Base-by-base conservation (phyloP, 176 grass and related monocot genomes). In the Oryza glaberrima region DNA sequence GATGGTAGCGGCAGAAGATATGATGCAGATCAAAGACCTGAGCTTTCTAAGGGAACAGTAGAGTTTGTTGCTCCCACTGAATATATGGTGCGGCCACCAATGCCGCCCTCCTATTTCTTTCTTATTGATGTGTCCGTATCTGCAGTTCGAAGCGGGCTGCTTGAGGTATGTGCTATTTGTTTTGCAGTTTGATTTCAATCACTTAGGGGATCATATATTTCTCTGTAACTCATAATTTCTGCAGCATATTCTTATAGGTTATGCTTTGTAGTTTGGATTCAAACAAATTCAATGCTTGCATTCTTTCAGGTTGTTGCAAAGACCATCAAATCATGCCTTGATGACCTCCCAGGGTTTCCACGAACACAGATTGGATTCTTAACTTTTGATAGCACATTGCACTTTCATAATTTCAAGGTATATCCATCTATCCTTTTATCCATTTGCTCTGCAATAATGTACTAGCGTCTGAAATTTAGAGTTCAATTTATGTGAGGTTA, bases 321-420 rank as follows among this genome's bases (percentile, higher is more conserved):
- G 52, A 99, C 97, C 82, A 94, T 96, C 70, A 99, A 96, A 85
- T 94, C 97, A 79, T 94, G 90, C 65, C 97, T 96, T 69, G 82
- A 94, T 86, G 91, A 91, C 65, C 86, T 99, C 79, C 88, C 88
- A 78, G 94, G 92, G 80, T 96, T 72, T 87, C 91, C 97, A 7
- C 81, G 92, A 43, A 96, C 97, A 86, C 97, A 96, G 79, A 96
- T 96, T 88, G 94, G 92, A 69, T 99, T 99, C 80, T 70, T 99
- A 88, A 99, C 97, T 65, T 99, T 89, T 43, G 97, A 96, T 40
- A 96, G 91, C 80, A 92, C 94, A 75, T 88, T 99, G 61, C 94
- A 99, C 77, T 99, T 99, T 81, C 97, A 99, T 90, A 99, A 96
- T 86, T 92, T 99, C 20, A 99, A 96, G 90, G 96, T 72, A 92